Percentiles rank a stretch among this genome's conserved stretches.
Conservation (phyloP, 164 flowering plant species). For the Tinospora cordifolia region DNA sequence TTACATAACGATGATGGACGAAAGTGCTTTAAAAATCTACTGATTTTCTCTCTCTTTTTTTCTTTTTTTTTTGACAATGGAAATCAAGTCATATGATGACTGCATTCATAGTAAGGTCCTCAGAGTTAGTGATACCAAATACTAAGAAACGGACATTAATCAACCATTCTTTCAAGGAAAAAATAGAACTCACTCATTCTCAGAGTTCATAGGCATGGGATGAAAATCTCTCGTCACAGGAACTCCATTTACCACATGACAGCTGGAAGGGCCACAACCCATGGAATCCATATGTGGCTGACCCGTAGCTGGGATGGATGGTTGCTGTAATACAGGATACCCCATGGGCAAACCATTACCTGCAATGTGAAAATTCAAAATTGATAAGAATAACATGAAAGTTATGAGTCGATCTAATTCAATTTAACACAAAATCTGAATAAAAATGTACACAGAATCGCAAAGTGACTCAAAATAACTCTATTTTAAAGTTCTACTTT, state of each 20-base stretch:
- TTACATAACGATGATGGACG: neutral
- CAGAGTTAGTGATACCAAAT: neutral
- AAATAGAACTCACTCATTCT: constrained; percentile 58
- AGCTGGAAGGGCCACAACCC: constrained; percentile 63
- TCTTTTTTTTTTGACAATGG: no score
- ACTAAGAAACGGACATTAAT: neutral
- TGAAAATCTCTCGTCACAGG: constrained; percentile 81
- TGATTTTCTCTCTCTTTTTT: no score
- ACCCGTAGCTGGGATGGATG: constrained; percentile 64
- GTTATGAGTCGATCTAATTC: no score
- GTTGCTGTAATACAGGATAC: constrained; percentile 81
- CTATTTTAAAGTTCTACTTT: no score
- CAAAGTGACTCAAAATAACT: no score
- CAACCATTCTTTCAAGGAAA: neutral
- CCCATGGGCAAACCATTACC: constrained; percentile 93
- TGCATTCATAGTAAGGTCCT: no score
- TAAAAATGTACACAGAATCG: no score
- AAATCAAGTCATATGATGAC: no score
- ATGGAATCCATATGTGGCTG: constrained; percentile 85
- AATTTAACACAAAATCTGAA: no score
- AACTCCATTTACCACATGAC: constrained; percentile 92
- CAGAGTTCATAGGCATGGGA: constrained; percentile 76
- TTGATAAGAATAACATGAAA: constrained; percentile 25
- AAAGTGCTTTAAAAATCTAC: no score
- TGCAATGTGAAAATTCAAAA: constrained; percentile 52